phyloP scores from a whole-genome alignment of 2,329 filamentous ascomycete species.

The Diaporthe sp. region DNA sequence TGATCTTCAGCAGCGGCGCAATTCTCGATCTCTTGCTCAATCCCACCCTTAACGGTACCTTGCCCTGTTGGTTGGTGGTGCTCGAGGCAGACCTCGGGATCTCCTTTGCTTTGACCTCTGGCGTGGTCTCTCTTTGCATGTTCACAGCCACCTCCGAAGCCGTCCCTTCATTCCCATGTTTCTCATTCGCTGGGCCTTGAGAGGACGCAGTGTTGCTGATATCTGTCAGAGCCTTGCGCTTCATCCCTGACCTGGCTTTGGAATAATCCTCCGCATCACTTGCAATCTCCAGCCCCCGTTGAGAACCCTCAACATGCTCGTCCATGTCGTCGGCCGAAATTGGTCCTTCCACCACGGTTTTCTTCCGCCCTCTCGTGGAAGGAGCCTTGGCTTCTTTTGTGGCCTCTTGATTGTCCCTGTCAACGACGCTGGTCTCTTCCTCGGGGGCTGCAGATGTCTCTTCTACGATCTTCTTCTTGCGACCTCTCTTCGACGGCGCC shows the following conservation, averaged over 20 bases:
- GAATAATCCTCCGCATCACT: not conserved
- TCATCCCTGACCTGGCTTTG: not conserved
- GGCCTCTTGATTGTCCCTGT: not conserved
- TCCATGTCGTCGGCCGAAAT: not conserved
- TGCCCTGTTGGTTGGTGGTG: conserved; percentile 41
- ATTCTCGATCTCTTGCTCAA: conserved; percentile 62
- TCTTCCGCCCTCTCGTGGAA: conserved; percentile 31
- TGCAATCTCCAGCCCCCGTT: not conserved
- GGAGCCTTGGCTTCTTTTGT: not conserved
- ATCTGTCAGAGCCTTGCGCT: conserved; percentile 29
- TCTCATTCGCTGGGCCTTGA: not conserved
- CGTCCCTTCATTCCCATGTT: not conserved
- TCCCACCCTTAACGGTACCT: conserved; percentile 60
- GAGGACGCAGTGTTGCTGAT: conserved; percentile 27
- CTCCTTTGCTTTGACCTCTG: conserved; percentile 32
- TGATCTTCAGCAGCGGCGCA: conserved; percentile 60
- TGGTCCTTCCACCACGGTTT: conserved; percentile 20
- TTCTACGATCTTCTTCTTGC: conserved; percentile 29
- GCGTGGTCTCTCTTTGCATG: conserved; percentile 33
- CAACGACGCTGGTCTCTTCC: not conserved
- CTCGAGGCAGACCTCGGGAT: conserved; percentile 21
- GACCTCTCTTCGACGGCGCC: conserved; percentile 25
- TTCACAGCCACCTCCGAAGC: not conserved
- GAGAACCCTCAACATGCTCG: not conserved
- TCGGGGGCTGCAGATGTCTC: not conserved